Evolutionary conservation across 306 rosid genomes (phyloP).

Genomic region (Vachellia pachyceras): DNA sequence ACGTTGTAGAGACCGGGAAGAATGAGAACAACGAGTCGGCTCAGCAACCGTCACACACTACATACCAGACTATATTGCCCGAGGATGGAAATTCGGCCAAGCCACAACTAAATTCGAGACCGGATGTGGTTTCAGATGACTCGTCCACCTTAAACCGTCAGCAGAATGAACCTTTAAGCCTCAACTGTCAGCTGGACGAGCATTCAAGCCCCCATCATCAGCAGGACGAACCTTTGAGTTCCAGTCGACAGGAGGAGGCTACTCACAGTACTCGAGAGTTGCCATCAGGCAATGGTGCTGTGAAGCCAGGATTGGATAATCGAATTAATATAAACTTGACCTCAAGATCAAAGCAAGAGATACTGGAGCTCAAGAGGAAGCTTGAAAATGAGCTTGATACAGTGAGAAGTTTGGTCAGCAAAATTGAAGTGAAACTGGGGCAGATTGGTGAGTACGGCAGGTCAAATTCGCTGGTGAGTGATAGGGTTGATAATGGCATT

Average conservation of each 20-base stretch:
- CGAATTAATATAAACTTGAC: conserved; percentile 50
- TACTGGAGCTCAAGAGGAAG: conserved; percentile 63
- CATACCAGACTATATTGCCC: not conserved
- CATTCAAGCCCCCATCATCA: conserved; percentile 1
- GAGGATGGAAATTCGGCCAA: conserved; percentile 54
- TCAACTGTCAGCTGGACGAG: not conserved
- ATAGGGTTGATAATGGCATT: conserved; percentile 50
- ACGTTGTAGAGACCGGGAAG: conserved; percentile 21
- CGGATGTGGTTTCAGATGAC: conserved; percentile 56
- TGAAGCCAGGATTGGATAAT: conserved; percentile 40
- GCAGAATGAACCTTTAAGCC: conserved; percentile 42
- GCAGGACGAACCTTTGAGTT: conserved; percentile 2
- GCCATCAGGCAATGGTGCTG: conserved; percentile 56
- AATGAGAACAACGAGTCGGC: conserved; percentile 32
- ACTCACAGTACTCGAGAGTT: too few species aligned
- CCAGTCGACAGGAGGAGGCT: conserved; percentile 13
- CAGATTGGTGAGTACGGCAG: conserved; percentile 51
- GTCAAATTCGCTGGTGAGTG: conserved; percentile 44
- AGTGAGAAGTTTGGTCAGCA: conserved; percentile 74
- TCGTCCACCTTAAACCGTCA: conserved; percentile 46
- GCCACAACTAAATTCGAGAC: conserved; percentile 39
- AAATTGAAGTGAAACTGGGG: conserved; percentile 81
- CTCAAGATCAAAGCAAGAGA: conserved; percentile 64
- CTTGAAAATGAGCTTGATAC: conserved; percentile 68
- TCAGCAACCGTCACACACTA: conserved; percentile 30